A percentile compares a stretch with the other conserved stretches of the same genome.
These are phyloP conservation scores for Pseudogymnoascus sp. DNA, from an alignment of 2,329 filamentous ascomycete genomes.

Conservation along the genomic window DNA sequence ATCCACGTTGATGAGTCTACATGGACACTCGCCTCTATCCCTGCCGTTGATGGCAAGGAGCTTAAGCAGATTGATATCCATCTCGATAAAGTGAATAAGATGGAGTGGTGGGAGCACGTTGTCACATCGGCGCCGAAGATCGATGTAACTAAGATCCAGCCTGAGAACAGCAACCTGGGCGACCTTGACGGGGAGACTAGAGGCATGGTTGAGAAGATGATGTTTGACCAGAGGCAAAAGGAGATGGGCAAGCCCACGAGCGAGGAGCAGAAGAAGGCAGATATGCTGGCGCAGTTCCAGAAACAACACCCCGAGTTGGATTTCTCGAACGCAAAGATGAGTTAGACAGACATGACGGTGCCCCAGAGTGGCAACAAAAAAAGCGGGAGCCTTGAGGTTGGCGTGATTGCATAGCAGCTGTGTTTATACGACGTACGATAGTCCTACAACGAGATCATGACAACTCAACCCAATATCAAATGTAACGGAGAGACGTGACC, in stretches of 20 bases:
- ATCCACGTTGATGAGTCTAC: constrained; percentile 81
- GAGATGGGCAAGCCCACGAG: constrained; percentile 80
- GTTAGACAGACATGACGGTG: constrained; percentile 28
- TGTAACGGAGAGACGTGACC: not conserved
- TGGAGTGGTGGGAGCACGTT: constrained; percentile 97
- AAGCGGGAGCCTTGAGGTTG: not conserved
- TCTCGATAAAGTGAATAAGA: constrained; percentile 92
- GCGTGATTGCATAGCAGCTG: not conserved
- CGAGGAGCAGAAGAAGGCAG: constrained; percentile 91
- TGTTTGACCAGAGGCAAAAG: constrained; percentile 98
- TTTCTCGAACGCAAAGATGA: constrained; percentile 62
- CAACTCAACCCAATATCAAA: not conserved
- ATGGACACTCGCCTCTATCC: constrained; percentile 75
- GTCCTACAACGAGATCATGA: constrained; percentile 3
- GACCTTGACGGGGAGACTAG: constrained; percentile 93
- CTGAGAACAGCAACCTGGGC: constrained; percentile 82
- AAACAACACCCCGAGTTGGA: constrained; percentile 66
- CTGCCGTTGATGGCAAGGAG: constrained; percentile 52
- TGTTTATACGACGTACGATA: constrained; percentile 4
- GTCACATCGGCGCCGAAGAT: constrained; percentile 81
- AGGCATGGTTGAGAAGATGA: constrained; percentile 99
- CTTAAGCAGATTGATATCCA: constrained; percentile 65
- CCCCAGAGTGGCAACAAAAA: not conserved
- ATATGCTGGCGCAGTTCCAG: constrained; percentile 91
- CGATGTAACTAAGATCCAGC: constrained; percentile 89